phyloP scores from a whole-genome alignment of 768 basidiomycete species.

The Macrolepiota dolichaula region DNA sequence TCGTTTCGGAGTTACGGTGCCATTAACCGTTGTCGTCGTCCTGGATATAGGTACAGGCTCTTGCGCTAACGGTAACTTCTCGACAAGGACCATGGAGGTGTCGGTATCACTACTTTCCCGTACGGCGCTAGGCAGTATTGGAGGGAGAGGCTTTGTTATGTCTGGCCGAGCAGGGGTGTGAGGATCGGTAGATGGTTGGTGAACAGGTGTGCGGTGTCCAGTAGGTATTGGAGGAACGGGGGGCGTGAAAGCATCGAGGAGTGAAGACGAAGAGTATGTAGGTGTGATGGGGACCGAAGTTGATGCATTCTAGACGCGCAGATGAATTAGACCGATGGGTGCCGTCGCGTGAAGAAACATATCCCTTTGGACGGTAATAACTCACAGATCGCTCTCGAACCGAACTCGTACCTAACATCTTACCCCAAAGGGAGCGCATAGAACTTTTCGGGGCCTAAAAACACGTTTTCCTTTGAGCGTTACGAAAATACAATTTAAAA shows the following conservation, averaged over 20 bases:
- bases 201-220: slow-evolving; percentile 34
- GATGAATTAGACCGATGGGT: not conserved
- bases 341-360: slow-evolving; percentile 9
- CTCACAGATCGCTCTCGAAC: slow-evolving; percentile 70
- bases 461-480: not conserved
- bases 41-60: slow-evolving; percentile 25
- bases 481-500: not conserved
- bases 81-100: slow-evolving; percentile 55
- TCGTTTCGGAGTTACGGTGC: slow-evolving; percentile 38
- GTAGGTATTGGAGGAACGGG: slow-evolving; percentile 52
- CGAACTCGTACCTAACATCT: slow-evolving; percentile 67
- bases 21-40: slow-evolving; percentile 15
- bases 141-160: slow-evolving; percentile 62
- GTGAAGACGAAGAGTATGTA: slow-evolving; percentile 29
- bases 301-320: slow-evolving; percentile 40
- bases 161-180: slow-evolving; percentile 29
- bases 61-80: slow-evolving; percentile 36
- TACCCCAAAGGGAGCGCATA: slow-evolving; percentile 74
- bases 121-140: slow-evolving; percentile 39
- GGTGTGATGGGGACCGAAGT: slow-evolving; percentile 28
- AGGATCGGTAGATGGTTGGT: slow-evolving; percentile 53
- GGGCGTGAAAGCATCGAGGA: slow-evolving; percentile 43
- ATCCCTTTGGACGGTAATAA: slow-evolving; percentile 12
- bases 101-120: slow-evolving; percentile 43
- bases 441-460: slow-evolving; percentile 53